Conservation (phyloP, 2,329 filamentous ascomycete species). For the Cladosporium sp. region DNA sequence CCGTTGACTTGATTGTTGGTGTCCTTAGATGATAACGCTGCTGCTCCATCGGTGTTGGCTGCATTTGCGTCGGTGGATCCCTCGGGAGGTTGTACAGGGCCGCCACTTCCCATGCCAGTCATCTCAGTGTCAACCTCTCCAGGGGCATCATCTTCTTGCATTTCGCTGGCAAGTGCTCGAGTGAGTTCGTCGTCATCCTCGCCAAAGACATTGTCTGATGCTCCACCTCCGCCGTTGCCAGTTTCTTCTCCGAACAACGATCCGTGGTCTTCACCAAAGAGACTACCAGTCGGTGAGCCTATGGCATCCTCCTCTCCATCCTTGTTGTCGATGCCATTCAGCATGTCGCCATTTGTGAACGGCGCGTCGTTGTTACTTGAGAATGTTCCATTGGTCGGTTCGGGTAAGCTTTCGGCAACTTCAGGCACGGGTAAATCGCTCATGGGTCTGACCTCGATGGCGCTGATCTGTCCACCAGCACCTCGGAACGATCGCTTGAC, state of each 20-base stretch:
- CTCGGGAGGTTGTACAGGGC: slow-evolving; percentile 38
- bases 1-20: slow-evolving; percentile 3
- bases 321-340: slow-evolving; percentile 22
- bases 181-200: slow-evolving; percentile 85
- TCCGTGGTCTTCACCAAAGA: slow-evolving; percentile 66
- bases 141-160: slow-evolving; percentile 37
- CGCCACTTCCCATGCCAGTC: slow-evolving; percentile 38
- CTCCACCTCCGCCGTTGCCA: slow-evolving; percentile 39
- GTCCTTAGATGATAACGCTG: neutral
- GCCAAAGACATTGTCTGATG: slow-evolving; percentile 55
- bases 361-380: slow-evolving; percentile 66
- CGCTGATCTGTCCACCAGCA: slow-evolving; percentile 77
- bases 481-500: slow-evolving; percentile 72
- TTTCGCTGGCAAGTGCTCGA: slow-evolving; percentile 60
- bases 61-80: neutral
- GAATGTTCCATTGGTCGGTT: slow-evolving; percentile 61
- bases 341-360: slow-evolving; percentile 36
- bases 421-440: slow-evolving; percentile 71
- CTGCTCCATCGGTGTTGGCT: slow-evolving; percentile 6
- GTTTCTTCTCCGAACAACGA: slow-evolving; percentile 78
- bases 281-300: slow-evolving; percentile 68
- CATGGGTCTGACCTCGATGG: slow-evolving; percentile 78
- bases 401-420: slow-evolving; percentile 62
- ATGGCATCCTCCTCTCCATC: slow-evolving; percentile 54
- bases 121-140: slow-evolving; percentile 40